These are phyloP conservation scores for Colletotrichum lini DNA, from an alignment of 2,329 filamentous ascomycete species.

Conservation along the genomic window DNA sequence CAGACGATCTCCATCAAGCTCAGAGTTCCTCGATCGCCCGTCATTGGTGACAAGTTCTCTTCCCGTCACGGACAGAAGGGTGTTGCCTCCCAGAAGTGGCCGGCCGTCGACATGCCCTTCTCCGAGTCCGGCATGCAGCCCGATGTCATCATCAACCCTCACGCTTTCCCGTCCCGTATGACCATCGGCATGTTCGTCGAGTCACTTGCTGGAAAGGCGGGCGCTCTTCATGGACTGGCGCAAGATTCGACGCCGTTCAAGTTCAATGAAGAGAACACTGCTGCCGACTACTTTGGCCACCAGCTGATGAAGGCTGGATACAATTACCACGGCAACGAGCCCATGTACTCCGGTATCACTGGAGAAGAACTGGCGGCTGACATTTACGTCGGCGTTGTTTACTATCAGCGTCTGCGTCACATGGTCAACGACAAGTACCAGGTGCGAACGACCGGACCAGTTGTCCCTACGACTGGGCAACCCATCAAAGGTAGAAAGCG, in stretches of 20 bases:
- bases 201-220: slow-evolving; percentile 94
- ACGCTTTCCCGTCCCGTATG: slow-evolving; percentile 99
- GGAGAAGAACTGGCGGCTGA: slow-evolving; percentile 94
- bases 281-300: slow-evolving; percentile 94
- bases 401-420: slow-evolving; percentile 97
- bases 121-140: slow-evolving; percentile 96
- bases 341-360: slow-evolving; percentile 98
- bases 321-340: slow-evolving; percentile 98
- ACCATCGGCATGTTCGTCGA: slow-evolving; percentile 99
- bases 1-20: slow-evolving; percentile 95
- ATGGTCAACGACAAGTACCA: slow-evolving; percentile 99
- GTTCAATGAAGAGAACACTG: slow-evolving; percentile 93
- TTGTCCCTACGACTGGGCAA: slow-evolving; percentile 91
- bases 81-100: slow-evolving; percentile 97
- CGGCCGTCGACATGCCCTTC: slow-evolving; percentile 93
- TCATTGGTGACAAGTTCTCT: slow-evolving; percentile 99
- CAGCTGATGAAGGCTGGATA: slow-evolving; percentile 96
- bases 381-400: slow-evolving; percentile 96
- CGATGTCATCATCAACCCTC: slow-evolving; percentile 98
- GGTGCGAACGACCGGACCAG: slow-evolving; percentile 93
- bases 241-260: slow-evolving; percentile 97
- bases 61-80: slow-evolving; percentile 99
- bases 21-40: slow-evolving; percentile 87
- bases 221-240: slow-evolving; percentile 93
- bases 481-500: slow-evolving; percentile 97